A percentile compares a stretch with the other conserved stretches of the same genome.
Evolutionary conservation across 2,329 filamentous ascomycete species (phyloP).

Genomic region (Aureobasidium leucospermi): DNA sequence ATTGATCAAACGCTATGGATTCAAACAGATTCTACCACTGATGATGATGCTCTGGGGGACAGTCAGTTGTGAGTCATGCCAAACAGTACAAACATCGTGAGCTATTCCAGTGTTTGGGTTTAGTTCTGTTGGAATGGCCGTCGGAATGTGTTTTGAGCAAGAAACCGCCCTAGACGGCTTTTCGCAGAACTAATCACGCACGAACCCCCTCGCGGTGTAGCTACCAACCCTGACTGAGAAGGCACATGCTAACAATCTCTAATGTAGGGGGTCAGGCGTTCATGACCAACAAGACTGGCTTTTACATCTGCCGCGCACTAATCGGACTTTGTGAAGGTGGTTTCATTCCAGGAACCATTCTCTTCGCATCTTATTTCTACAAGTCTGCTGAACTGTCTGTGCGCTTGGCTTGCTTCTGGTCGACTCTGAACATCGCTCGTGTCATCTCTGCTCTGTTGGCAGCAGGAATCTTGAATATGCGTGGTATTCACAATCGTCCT

Average conservation of each 20-base stretch:
- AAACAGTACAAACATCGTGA: too few species aligned
- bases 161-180: too few species aligned
- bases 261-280: conserved; percentile 10
- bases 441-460: conserved; percentile 17
- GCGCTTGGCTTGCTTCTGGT: conserved; percentile 15
- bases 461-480: conserved; percentile 16
- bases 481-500: conserved; percentile 14
- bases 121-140: too few species aligned
- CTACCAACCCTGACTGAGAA: too few species aligned
- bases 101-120: too few species aligned
- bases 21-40: conserved; percentile 14
- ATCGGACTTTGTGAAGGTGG: conserved; percentile 17
- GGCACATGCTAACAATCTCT: too few species aligned
- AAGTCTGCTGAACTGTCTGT: conserved; percentile 15
- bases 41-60: conserved; percentile 17
- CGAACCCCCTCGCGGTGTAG: too few species aligned
- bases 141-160: too few species aligned
- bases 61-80: not conserved
- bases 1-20: conserved; percentile 16
- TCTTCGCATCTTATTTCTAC: conserved; percentile 18
- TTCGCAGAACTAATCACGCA: too few species aligned
- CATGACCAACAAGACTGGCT: conserved; percentile 13
- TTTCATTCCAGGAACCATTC: conserved; percentile 17
- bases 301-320: conserved; percentile 15
- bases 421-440: conserved; percentile 8